phyloP scores from a whole-genome alignment of 352 stramenopile species.

The Phytophthora sp. region DNA sequence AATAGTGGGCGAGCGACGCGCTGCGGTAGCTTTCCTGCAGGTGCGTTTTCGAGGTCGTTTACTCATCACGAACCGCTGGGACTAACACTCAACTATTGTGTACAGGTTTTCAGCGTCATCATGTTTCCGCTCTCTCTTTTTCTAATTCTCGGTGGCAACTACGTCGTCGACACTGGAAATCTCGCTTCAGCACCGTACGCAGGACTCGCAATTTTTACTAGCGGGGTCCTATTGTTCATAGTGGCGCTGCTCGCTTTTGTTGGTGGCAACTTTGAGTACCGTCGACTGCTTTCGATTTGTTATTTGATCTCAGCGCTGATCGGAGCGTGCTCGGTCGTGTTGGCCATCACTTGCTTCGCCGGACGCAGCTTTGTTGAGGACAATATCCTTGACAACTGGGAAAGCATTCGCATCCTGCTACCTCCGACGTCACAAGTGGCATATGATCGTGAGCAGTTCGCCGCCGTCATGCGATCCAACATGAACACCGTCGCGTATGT shows the following conservation, averaged over 20 bases:
- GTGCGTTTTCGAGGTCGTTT: constrained; percentile 22
- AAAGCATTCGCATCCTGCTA: constrained; percentile 63
- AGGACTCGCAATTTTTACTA: constrained; percentile 71
- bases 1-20: constrained; percentile 60
- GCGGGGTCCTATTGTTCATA: constrained; percentile 55
- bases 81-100: background rate
- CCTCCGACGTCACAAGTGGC: constrained; percentile 69
- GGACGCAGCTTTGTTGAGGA: constrained; percentile 54
- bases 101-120: constrained; percentile 69
- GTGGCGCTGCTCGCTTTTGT: constrained; percentile 74
- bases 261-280: constrained; percentile 79
- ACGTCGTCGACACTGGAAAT: constrained; percentile 72
- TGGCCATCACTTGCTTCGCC: constrained; percentile 66
- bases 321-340: constrained; percentile 50
- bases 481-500: constrained; percentile 65
- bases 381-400: constrained; percentile 64
- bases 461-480: constrained; percentile 57
- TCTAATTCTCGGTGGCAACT: constrained; percentile 72
- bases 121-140: constrained; percentile 71
- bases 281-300: constrained; percentile 71
- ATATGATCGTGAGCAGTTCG: constrained; percentile 77
- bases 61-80: background rate
- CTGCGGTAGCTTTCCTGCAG: constrained; percentile 67
- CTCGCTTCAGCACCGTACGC: constrained; percentile 71
- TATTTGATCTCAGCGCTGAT: constrained; percentile 66